These are phyloP conservation scores for Lineolata rhizophorae DNA, from an alignment of 495 filamentous ascomycete species.

Conservation along the genomic window DNA sequence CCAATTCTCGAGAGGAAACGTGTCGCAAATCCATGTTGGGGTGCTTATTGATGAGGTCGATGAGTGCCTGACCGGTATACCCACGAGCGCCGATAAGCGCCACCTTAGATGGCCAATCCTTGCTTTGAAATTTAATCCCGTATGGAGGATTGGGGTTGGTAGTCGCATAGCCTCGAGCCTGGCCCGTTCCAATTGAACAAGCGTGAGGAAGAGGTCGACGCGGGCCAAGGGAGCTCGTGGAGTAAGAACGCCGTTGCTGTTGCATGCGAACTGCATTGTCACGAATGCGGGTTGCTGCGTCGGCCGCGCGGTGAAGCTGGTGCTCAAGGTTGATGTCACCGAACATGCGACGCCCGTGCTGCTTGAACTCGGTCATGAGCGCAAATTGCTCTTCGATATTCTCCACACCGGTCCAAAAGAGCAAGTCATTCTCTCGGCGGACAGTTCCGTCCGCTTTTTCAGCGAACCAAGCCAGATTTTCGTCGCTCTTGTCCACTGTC, in stretches of 20 bases:
- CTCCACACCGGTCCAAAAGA: conserved; percentile 94
- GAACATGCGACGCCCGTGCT: conserved; percentile 70
- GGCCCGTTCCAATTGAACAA: too few relatives aligned
- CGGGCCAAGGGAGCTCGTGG: conserved; percentile 6
- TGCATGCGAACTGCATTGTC: conserved; percentile 13
- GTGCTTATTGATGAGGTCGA: conserved; percentile 71
- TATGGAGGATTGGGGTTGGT: conserved; percentile 96
- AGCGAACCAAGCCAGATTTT: conserved; percentile 97
- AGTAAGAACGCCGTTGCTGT: conserved; percentile 12
- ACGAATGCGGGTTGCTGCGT: conserved; percentile 34
- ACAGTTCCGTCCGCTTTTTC: conserved; percentile 91
- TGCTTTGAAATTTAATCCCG: conserved; percentile 79
- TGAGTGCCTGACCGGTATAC: conserved; percentile 86
- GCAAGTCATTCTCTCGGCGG: conserved; percentile 61
- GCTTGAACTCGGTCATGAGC: conserved; percentile 70
- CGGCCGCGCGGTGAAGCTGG: conserved; percentile 55
- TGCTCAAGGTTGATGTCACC: conserved; percentile 80
- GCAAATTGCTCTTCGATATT: conserved; percentile 65
- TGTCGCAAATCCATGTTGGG: conserved; percentile 87
- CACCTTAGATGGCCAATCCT: conserved; percentile 56
- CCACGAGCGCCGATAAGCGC: conserved; percentile 89
- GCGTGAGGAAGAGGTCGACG: too few relatives aligned
- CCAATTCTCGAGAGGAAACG: conserved; percentile 86
- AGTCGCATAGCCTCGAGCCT: conserved; percentile 23
- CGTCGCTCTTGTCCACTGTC: conserved; percentile 93